These are phyloP conservation scores for Laburnicola sp. DNA, from an alignment of 2,329 filamentous ascomycete genomes.

Conservation along the genomic window DNA sequence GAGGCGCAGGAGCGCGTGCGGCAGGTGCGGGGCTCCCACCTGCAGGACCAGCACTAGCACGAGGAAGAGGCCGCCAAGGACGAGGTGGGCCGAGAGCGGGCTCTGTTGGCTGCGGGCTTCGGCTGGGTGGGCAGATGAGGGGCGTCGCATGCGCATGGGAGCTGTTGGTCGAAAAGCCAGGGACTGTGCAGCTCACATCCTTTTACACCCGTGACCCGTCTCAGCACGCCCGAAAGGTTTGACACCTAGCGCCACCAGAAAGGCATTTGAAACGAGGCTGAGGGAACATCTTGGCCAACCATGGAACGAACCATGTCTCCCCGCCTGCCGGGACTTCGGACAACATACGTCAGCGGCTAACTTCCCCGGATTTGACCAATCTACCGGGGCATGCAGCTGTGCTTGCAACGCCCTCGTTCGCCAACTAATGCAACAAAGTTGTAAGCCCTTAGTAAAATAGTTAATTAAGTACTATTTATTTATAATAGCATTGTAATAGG, in stretches of 20 bases:
- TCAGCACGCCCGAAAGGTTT: neutral
- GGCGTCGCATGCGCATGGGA: constrained; percentile 14
- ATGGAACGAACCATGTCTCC: too few relatives aligned
- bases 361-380: too few relatives aligned
- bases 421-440: too few relatives aligned
- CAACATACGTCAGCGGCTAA: neutral
- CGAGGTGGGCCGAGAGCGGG: constrained; percentile 26
- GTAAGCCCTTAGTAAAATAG: too few relatives aligned
- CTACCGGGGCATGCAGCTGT: too few relatives aligned
- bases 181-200: neutral
- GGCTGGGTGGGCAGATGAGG: constrained; percentile 16
- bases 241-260: constrained; percentile 14
- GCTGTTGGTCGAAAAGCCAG: constrained; percentile 5
- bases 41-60: constrained; percentile 40
- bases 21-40: constrained; percentile 43
- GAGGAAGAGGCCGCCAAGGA: constrained; percentile 35
- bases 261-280: constrained; percentile 17
- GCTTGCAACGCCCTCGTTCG: too few relatives aligned
- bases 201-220: neutral
- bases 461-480: too few relatives aligned
- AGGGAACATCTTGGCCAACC: too few relatives aligned
- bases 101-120: constrained; percentile 10
- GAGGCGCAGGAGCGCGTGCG: constrained; percentile 34
- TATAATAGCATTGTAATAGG: too few relatives aligned
- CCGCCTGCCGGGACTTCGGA: neutral